A percentile compares a stretch with the other conserved stretches of the same genome.
phyloP scores from a whole-genome alignment of 169 alveolate species.

The Miamiensis avidus region DNA sequence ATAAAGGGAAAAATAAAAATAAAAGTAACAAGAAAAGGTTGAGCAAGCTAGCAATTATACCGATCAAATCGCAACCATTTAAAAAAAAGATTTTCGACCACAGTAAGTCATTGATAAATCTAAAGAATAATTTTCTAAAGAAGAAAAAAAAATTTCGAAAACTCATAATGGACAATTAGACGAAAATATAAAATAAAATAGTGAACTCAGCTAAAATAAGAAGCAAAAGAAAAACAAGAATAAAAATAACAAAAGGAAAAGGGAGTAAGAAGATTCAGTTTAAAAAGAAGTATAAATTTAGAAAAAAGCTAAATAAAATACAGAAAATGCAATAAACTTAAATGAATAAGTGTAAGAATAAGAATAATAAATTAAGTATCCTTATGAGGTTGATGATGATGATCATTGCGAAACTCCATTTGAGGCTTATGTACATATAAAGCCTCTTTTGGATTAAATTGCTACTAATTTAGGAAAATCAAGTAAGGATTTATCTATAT shows the following conservation, averaged over 20 bases:
- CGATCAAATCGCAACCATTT: neutral
- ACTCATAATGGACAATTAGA: neutral
- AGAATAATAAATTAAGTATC: neutral
- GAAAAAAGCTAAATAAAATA: neutral
- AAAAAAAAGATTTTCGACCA: neutral
- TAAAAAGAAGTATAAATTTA: no score
- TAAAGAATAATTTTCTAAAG: neutral
- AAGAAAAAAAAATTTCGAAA: no score
- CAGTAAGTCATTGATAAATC: neutral
- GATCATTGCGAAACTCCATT: neutral
- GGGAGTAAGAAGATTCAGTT: neutral
- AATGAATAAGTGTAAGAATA: no score
- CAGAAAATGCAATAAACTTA: no score
- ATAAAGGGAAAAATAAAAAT: no score
- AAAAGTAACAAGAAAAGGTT: neutral
- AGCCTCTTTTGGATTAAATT: neutral
- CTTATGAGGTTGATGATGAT: neutral
- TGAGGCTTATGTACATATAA: neutral
- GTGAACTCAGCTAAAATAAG: neutral
- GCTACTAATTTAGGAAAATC: neutral
- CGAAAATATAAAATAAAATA: no score
- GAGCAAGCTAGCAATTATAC: neutral
- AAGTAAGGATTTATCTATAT: neutral
- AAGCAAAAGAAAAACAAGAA: neutral
- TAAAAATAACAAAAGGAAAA: neutral